Evolutionary conservation across 2,329 filamentous ascomycete genomes (phyloP).

Genomic region (Phaeosphaeriaceae sp.): DNA sequence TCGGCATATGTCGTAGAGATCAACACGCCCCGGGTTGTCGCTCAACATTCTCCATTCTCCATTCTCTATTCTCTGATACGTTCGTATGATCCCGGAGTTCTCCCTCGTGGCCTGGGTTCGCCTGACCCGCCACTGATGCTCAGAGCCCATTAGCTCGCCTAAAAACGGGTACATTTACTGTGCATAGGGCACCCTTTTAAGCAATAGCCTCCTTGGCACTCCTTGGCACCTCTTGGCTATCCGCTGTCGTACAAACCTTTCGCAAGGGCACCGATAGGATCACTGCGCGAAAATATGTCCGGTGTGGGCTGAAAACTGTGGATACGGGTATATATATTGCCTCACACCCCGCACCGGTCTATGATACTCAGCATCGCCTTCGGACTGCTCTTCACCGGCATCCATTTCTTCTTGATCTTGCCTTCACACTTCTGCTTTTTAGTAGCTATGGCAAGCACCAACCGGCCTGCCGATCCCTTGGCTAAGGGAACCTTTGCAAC

Average conservation of each 20-base stretch:
- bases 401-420: constrained; percentile 10
- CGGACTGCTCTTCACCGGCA: constrained; percentile 16
- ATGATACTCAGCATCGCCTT: constrained; percentile 21
- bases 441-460: constrained; percentile 37
- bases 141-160: constrained; percentile 32
- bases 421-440: constrained; percentile 8
- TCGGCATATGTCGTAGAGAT: constrained; percentile 19
- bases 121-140: constrained; percentile 28
- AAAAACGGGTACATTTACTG: constrained; percentile 30
- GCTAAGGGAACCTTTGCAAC: constrained; percentile 69
- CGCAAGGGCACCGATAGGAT: constrained; percentile 21
- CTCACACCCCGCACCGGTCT: constrained; percentile 2
- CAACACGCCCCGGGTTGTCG: constrained; percentile 25
- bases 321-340: constrained; percentile 30
- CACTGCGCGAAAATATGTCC: constrained; percentile 14
- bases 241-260: constrained; percentile 28
- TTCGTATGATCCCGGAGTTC: constrained; percentile 17
- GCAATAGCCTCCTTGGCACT: constrained; percentile 37
- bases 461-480: constrained; percentile 68
- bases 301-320: constrained; percentile 5
- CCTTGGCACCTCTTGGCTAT: constrained; percentile 34
- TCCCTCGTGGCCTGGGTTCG: constrained; percentile 24
- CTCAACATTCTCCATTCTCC: too few species aligned
- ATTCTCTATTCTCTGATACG: constrained; percentile 18
- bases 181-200: constrained; percentile 28